Evolutionary conservation across 228 moss, liverwort and hornwort species (phyloP), one percentile per base, ranked within the genome.

Genomic region (Sphagnum fallax): DNA sequence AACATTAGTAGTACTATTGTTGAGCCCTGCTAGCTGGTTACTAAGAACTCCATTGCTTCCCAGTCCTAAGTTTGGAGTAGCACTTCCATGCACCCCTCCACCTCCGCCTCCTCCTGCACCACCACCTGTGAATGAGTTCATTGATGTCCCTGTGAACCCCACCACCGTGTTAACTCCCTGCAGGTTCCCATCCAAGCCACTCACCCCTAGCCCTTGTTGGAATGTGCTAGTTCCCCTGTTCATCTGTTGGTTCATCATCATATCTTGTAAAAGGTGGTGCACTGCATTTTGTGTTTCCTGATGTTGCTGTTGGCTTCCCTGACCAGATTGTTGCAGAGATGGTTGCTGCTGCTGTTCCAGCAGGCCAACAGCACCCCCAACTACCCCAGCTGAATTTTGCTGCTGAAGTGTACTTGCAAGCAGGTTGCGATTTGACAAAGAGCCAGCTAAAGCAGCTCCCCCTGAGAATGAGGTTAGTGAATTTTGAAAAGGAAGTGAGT

Each of bases 191-290:
- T 72, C 70, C 58, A 61, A 78, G 68, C 71, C 80, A 47, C 74
- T 77, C 60, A 76, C 84, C 18, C 83, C 84, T 47, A 81, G 65
- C 47, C 81, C 78, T 78, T 89, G 90, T 69, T 90, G 91, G n/a
- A 83, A 83, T 62, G 73, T 75, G 47, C 69, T 78, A 48, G 32
- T 32, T 32, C 65, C 58, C 72, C 74, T 81, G 73, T 76, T 88
- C 58, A 91, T 76, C 80, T 97, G 93, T 71, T 91, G 93, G 75
- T 82, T 93, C 74, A 91, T 90, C 90, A 98, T 93, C 98, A 98
- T 98, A 76, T 93, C 94, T 76, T 98, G 93, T 51, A 93, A 79
- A 62, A 98, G 75, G 68, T 93, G 90, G 53, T 98, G 93, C 5
- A 92, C 89, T 4, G 76, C 86, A 57, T 90, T 90, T 16, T 94